These are phyloP conservation scores for Linnemannia schmuckeri DNA, from an alignment of 192 early-diverging fungal species.

Conservation along the genomic window DNA sequence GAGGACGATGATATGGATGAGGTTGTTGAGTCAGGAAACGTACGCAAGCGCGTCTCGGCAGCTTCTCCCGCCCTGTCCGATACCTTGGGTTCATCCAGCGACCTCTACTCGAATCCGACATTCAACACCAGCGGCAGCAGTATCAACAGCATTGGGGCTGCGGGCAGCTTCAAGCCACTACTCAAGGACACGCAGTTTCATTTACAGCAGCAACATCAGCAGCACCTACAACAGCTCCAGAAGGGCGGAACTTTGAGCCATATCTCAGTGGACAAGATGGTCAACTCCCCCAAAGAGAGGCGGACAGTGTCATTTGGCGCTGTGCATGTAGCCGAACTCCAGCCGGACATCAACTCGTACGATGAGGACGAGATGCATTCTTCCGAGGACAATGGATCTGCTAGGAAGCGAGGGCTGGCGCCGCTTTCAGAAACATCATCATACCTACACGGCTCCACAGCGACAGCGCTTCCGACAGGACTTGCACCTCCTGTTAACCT, in stretches of 20 bases:
- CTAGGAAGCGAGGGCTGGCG: background rate
- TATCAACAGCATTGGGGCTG: conserved; percentile 41
- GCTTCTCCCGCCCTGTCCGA: conserved; percentile 39
- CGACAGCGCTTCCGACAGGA: background rate
- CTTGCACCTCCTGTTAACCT: background rate
- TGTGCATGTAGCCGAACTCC: conserved; percentile 46
- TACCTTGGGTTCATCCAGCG: conserved; percentile 29
- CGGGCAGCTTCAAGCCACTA: conserved; percentile 20
- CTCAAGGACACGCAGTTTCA: conserved; percentile 30
- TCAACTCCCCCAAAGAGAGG: conserved; percentile 44
- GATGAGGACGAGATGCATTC: conserved; percentile 47
- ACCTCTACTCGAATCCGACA: conserved; percentile 36
- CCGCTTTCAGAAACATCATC: background rate
- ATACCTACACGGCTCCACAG: background rate
- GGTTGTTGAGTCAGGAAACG: conserved; percentile 16
- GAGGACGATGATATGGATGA: conserved; percentile 29
- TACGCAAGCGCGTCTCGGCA: conserved; percentile 18
- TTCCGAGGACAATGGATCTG: conserved; percentile 35
- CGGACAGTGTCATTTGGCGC: conserved; percentile 54
- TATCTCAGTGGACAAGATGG: conserved; percentile 31
- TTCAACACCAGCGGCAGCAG: conserved; percentile 54
- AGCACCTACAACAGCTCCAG: background rate
- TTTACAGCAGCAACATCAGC: conserved; percentile 16
- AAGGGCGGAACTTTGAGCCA: conserved; percentile 6
- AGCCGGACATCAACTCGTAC: conserved; percentile 47